Base-by-base conservation (phyloP, 176 grass and related monocot genomes). In the Phoenix dactylifera region DNA sequence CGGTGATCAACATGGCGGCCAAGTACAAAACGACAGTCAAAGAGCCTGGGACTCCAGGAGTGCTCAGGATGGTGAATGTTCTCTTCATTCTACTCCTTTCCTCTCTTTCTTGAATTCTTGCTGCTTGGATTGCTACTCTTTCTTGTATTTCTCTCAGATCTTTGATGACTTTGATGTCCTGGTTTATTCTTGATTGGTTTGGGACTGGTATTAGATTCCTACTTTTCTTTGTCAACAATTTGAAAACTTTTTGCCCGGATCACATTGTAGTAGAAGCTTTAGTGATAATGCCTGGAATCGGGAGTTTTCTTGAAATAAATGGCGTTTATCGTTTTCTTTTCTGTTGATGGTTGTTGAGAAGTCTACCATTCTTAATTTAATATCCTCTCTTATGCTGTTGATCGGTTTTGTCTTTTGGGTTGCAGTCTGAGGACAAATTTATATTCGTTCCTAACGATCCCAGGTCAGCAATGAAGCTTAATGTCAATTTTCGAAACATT, bases 1-100 rank as follows among this genome's bases (percentile, higher is more conserved):
- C 63, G 70, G 55, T 25, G 26, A 68, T 80, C 62, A 74, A 50
- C 50, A 79, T 74, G 57, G 82, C 51, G 1, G 82, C 82, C 12
- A 90, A 84, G 87, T 97, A 91, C 66, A 97, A 97, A 69, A 88
- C 81, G 54, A 82, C 87, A 29, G 58, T 83, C 56, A 85, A 78
- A 67, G 92, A 97, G 20, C 78, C 83, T n/a, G 87, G 92, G 49
- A 83, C 82, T 61, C 73, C 73, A 0, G 92, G 92, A 17, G 64
- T 97, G 54, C 87, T 91, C 19, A 89, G 79, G 68, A 97, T 97
- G 92, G 87, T 97, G 50, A 9, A 23, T 72, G 17, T 52, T 32
- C 48, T 17, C 18, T 57, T 18, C 14, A 6, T 52, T 57, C 10
- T 10, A 16, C 22, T 14, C 50, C 15, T 39, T 67, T 58, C 19